Evolutionary conservation across 306 rosid species (phyloP).

Genomic region (Cucurbita argyrosperma): DNA sequence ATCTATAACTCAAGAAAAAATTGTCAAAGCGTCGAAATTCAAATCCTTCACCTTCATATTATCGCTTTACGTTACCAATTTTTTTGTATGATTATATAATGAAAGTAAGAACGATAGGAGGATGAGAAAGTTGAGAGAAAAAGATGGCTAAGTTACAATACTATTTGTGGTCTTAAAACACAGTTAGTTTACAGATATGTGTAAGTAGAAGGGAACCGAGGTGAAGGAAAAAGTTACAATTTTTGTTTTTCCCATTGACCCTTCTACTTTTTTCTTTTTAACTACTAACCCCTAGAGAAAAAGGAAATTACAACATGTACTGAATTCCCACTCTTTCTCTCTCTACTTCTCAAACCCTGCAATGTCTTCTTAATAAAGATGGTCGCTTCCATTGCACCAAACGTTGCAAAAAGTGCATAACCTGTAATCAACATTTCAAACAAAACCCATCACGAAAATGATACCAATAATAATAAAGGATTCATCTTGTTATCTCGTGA

Average conservation of each 20-base stretch:
- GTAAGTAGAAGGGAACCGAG: not conserved
- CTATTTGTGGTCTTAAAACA: not conserved
- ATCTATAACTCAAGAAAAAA: not conserved
- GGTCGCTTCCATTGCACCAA: conserved; percentile 14
- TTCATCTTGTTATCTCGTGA: too few species aligned
- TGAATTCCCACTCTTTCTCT: not conserved
- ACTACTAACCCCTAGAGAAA: not conserved
- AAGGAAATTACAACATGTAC: not conserved
- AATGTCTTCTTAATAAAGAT: not conserved
- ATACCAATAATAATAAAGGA: not conserved
- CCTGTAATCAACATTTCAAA: not conserved
- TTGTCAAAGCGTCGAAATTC: too few species aligned
- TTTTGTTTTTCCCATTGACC: not conserved
- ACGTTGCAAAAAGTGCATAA: conserved; percentile 9
- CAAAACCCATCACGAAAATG: not conserved
- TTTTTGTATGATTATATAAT: too few species aligned
- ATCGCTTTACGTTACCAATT: too few species aligned
- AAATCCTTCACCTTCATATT: too few species aligned
- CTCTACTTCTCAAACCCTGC: not conserved
- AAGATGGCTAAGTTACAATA: not conserved
- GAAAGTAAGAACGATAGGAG: not conserved
- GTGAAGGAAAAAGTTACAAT: not conserved
- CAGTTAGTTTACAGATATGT: conserved; percentile 2
- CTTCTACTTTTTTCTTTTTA: not conserved
- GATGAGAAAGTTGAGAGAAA: not conserved